These are phyloP conservation scores for Elongisporangium prolatum DNA, from an alignment of 352 stramenopile species.

Conservation along the genomic window DNA sequence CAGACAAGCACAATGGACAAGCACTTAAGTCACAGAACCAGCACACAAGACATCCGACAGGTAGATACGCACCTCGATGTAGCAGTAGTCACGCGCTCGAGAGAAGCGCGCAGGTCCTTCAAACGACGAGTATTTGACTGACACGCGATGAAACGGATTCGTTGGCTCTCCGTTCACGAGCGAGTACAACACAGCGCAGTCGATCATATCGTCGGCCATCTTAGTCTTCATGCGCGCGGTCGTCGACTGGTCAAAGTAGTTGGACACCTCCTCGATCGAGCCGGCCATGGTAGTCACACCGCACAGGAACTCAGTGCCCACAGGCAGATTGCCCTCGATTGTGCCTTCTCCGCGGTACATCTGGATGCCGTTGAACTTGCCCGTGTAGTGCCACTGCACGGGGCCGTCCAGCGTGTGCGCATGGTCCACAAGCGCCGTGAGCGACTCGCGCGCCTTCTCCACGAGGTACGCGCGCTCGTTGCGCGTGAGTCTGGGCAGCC, in stretches of 20 bases:
- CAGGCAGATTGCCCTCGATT: constrained; percentile 19
- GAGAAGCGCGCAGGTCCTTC: constrained; percentile 56
- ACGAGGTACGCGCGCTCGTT: constrained; percentile 58
- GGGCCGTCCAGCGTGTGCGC: constrained; percentile 68
- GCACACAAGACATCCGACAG: not conserved
- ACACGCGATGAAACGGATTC: constrained; percentile 60
- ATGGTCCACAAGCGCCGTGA: constrained; percentile 59
- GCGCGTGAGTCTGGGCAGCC: constrained; percentile 24
- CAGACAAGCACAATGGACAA: not conserved
- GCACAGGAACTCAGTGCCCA: constrained; percentile 62
- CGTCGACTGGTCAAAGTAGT: constrained; percentile 64
- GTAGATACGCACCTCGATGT: constrained; percentile 38
- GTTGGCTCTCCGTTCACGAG: constrained; percentile 34
- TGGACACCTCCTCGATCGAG: constrained; percentile 56
- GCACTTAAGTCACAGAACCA: not conserved
- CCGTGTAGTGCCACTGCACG: constrained; percentile 73
- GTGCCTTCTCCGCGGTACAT: constrained; percentile 79
- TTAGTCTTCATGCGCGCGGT: constrained; percentile 51
- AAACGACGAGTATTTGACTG: constrained; percentile 67
- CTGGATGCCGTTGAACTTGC: constrained; percentile 67
- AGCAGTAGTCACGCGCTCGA: constrained; percentile 62
- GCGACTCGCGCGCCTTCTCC: constrained; percentile 63
- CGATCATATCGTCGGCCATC: constrained; percentile 61
- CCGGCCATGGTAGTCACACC: constrained; percentile 74
- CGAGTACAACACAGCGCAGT: constrained; percentile 62